These are phyloP conservation scores for Phaseolus coccineus DNA, from an alignment of 331 rosid genomes.

Conservation along the genomic window DNA sequence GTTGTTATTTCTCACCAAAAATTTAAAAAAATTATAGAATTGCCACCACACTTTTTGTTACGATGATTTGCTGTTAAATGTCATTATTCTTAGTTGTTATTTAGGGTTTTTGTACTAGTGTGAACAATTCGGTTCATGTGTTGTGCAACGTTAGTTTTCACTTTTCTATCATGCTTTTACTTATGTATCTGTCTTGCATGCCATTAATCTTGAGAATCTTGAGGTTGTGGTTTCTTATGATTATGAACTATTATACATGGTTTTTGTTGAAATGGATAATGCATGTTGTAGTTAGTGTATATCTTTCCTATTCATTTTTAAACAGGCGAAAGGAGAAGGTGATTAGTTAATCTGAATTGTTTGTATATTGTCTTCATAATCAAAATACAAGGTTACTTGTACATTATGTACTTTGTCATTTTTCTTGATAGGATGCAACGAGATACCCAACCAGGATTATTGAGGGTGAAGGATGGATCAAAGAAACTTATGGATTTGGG, in stretches of 20 bases:
- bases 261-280: background rate
- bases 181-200: slow-evolving; percentile 13
- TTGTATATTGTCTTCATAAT: no score
- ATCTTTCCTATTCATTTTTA: slow-evolving; percentile 16
- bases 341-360: no score
- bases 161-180: slow-evolving; percentile 30
- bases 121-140: background rate
- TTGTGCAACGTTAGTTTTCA: background rate
- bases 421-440: slow-evolving; percentile 55
- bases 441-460: slow-evolving; percentile 77
- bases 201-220: slow-evolving; percentile 27
- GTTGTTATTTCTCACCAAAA: no score
- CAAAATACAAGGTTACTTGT: background rate
- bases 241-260: background rate
- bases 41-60: no score
- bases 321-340: no score
- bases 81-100: no score
- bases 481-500: slow-evolving; percentile 80
- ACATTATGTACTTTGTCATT: slow-evolving; percentile 19
- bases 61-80: no score
- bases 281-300: background rate
- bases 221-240: slow-evolving; percentile 24
- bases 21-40: no score
- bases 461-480: slow-evolving; percentile 66
- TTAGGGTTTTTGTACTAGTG: no score